Base-by-base conservation (phyloP, 202 grass and related monocot species). In the Miscanthus sacchariflorus region DNA sequence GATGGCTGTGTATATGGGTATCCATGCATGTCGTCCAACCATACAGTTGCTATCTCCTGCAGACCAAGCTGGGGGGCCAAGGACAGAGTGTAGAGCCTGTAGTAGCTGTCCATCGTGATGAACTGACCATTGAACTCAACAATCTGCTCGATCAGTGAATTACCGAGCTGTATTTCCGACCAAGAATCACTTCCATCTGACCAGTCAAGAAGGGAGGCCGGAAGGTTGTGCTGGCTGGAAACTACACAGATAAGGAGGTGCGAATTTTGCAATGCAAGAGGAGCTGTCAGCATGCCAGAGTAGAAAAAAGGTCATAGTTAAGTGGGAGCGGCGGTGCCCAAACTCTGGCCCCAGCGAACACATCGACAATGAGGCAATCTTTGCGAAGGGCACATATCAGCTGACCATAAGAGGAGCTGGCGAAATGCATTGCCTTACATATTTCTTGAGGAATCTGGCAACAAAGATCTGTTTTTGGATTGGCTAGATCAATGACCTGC, bases 301-400 rank as follows among this genome's bases (percentile, higher is more conserved):
- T 63, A 45, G 28, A 76, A 76, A 13, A 48, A 50, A 42, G 13
- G 35, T 49, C 21, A 6, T 17, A 5, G 0, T 52, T 40, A 17
- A 84, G 45, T 3, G 92, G 89, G 25, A 93, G 43, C 25, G n/a
- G 66, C 7, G 87, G 89, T 71, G 92, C 88, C 2, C 14, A 95
- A 21, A 25, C 76, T 75, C 81, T 36, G 4, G 18, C 42, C 5
- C 94, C 86, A 4, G 83, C 90, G 72, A 93, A 82, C 21, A 50
- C 77, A 88, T 97, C 89, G 10, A 86, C 77, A 5, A 93, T 1
- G 23, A 95, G 12, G 25, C 76, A 71, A 25, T 59, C 21, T 59
- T n/a, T n/a, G 19, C 56, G 19, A 59, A n/a, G 56, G 21, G 19
- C 56, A 7, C 19, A 59, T 23, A 59, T 59, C 56, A 59, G 56